Percentiles rank a stretch among this genome's conserved stretches.
These are phyloP conservation scores for Cyclotella sp. DNA, from an alignment of 108 stramenopile species.

Conservation along the genomic window DNA sequence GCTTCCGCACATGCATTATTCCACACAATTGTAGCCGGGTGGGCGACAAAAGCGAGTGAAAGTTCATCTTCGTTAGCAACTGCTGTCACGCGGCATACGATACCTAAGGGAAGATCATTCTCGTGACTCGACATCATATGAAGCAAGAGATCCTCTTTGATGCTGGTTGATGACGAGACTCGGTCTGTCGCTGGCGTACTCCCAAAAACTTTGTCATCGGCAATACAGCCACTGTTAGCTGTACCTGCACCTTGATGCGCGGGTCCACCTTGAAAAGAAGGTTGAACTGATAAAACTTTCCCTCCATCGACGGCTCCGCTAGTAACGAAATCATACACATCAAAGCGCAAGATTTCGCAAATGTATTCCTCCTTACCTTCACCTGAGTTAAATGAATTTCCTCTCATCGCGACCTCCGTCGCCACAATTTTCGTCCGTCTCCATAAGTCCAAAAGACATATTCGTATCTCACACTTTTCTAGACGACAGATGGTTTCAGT, in stretches of 20 bases:
- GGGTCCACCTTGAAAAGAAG: conserved; percentile 6
- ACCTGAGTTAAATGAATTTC: conserved; percentile 60
- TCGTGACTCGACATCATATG: background rate
- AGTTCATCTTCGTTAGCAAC: conserved; percentile 42
- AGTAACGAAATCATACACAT: conserved; percentile 50
- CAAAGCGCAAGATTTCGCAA: conserved; percentile 66
- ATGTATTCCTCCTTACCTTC: conserved; percentile 62
- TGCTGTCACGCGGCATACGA: conserved; percentile 68
- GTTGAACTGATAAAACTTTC: conserved; percentile 43
- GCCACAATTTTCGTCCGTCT: conserved; percentile 35
- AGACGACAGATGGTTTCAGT: conserved; percentile 21
- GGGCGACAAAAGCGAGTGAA: conserved; percentile 65
- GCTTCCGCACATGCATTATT: conserved; percentile 68
- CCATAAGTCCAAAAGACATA: conserved; percentile 21
- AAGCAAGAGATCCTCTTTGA: conserved; percentile 3
- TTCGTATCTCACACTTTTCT: conserved; percentile 12
- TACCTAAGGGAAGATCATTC: conserved; percentile 61
- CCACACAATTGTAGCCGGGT: conserved; percentile 81
- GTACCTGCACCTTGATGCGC: background rate
- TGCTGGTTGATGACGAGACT: conserved; percentile 2
- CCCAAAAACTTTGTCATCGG: background rate
- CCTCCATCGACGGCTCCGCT: conserved; percentile 5
- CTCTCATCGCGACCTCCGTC: conserved; percentile 41
- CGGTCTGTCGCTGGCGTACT: background rate
- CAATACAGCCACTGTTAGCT: conserved; percentile 2